These are phyloP conservation scores for Juncus inflexus DNA, from an alignment of 176 grass and related monocot species.

Conservation along the genomic window DNA sequence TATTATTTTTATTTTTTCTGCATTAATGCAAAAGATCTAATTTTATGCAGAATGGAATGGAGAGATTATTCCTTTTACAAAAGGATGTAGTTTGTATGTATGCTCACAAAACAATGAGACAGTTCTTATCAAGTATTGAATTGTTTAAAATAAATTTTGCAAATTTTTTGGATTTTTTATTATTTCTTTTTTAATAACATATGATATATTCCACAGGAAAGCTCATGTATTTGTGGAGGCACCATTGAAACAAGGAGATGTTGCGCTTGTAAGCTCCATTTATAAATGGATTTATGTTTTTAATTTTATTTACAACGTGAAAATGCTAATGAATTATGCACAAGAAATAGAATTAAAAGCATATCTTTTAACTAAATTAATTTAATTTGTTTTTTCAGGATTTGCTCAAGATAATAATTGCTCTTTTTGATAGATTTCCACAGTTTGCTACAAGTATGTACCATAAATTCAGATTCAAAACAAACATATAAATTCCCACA, in stretches of 20 bases:
- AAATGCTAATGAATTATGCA: slow-evolving; percentile 19
- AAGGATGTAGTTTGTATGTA: slow-evolving; percentile 64
- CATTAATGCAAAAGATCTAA: slow-evolving; percentile 18
- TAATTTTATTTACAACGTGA: slow-evolving; percentile 14
- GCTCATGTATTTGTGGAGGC: slow-evolving; percentile 59
- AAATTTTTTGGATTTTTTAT: background rate
- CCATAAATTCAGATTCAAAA: slow-evolving; percentile 5
- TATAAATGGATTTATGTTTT: slow-evolving; percentile 13
- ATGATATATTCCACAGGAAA: slow-evolving; percentile 36
- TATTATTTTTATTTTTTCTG: background rate
- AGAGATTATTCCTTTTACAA: slow-evolving; percentile 60
- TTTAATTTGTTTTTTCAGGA: slow-evolving; percentile 47
- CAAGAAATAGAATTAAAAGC: background rate
- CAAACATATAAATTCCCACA: too few species aligned
- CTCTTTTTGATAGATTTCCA: slow-evolving; percentile 55
- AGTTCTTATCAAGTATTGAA: slow-evolving; percentile 62
- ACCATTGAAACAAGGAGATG: slow-evolving; percentile 55
- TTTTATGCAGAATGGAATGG: slow-evolving; percentile 73
- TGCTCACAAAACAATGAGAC: slow-evolving; percentile 40
- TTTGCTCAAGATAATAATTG: slow-evolving; percentile 41
- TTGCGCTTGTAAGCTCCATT: slow-evolving; percentile 46
- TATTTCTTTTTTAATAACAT: slow-evolving; percentile 7
- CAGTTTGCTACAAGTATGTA: slow-evolving; percentile 48
- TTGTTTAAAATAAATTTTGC: background rate
- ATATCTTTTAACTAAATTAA: background rate